phyloP scores from a whole-genome alignment of 805 yeast species.

The Spathaspora hagerdaliae region DNA sequence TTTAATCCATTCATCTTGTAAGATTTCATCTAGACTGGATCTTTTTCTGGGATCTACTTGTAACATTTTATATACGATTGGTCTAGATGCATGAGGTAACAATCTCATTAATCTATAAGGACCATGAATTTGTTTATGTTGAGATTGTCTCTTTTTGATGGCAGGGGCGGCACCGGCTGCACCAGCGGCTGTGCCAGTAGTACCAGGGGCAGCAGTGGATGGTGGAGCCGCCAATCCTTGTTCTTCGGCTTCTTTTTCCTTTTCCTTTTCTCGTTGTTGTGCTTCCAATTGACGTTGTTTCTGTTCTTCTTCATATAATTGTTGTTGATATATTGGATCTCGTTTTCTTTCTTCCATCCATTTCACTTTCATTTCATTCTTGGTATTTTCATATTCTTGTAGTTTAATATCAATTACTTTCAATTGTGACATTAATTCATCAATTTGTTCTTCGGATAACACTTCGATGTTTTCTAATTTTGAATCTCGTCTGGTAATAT shows the following conservation, averaged over 20 bases:
- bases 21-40: constrained; percentile 63
- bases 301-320: constrained; percentile 6
- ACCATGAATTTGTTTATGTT: constrained; percentile 65
- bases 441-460: constrained; percentile 27
- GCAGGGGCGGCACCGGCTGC: no score
- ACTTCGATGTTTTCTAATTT: constrained; percentile 15
- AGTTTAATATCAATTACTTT: constrained; percentile 33
- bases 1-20: constrained; percentile 67
- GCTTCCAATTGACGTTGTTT: constrained; percentile 6
- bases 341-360: constrained; percentile 19
- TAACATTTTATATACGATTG: constrained; percentile 64
- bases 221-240: constrained; percentile 1
- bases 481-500: neutral
- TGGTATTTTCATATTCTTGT: constrained; percentile 33
- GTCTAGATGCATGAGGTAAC: constrained; percentile 80
- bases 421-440: constrained; percentile 29
- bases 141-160: constrained; percentile 28
- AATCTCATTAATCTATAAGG: constrained; percentile 79
- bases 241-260: constrained; percentile 4
- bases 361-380: constrained; percentile 30
- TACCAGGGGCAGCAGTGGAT: neutral
- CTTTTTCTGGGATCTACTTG: constrained; percentile 57
- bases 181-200: no score
- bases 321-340: constrained; percentile 6
- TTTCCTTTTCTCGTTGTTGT: constrained; percentile 12